A percentile compares a stretch with the other conserved stretches of the same genome.
phyloP scores from a whole-genome alignment of 306 rosid genomes.

The Glycyrrhiza uralensis region DNA sequence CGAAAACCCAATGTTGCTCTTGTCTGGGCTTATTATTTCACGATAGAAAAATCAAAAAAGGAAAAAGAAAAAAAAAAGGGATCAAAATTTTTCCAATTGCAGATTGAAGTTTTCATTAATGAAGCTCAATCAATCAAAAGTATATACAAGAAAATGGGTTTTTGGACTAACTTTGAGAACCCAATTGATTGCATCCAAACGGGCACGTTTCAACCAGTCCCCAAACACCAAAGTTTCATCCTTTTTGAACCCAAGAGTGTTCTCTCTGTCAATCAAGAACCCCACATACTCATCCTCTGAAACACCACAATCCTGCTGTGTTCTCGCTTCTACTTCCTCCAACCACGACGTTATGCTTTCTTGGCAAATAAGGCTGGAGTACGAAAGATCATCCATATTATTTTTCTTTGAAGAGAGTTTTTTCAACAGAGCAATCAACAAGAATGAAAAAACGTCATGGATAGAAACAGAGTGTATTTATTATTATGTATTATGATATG shows the following conservation, averaged over 20 bases:
- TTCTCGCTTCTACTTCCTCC: conserved; percentile 29
- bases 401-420: background rate
- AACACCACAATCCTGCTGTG: conserved; percentile 6
- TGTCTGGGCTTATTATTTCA: conserved; percentile 54
- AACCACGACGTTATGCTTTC: conserved; percentile 41
- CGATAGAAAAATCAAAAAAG: background rate
- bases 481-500: background rate
- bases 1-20: conserved; percentile 64
- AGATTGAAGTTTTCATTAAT: conserved; percentile 25
- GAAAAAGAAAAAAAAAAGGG: background rate
- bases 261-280: conserved; percentile 53
- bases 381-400: conserved; percentile 41
- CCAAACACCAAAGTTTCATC: conserved; percentile 36
- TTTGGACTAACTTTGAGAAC: conserved; percentile 61
- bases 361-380: conserved; percentile 46
- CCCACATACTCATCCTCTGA: conserved; percentile 49
- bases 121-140: conserved; percentile 26
- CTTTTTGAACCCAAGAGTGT: conserved; percentile 37
- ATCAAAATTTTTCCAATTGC: background rate
- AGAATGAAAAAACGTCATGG: background rate
- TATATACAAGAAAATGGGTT: conserved; percentile 1
- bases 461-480: conserved; percentile 14
- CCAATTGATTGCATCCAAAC: conserved; percentile 70
- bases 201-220: conserved; percentile 44
- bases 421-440: background rate